Conservation (phyloP, 1,139 yeast species). For the Dujonia santamariae region DNA sequence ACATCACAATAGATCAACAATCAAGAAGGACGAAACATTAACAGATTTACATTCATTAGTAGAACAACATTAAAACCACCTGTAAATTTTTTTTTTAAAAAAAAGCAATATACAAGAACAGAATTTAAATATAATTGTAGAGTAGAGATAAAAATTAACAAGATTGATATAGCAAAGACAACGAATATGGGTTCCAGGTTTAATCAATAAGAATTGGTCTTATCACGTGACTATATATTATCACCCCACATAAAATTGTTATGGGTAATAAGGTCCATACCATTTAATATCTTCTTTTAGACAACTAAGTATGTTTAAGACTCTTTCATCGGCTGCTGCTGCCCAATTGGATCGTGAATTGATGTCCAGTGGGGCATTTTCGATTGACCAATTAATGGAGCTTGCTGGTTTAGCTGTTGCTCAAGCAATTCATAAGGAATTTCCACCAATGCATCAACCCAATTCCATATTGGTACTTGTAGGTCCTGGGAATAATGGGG, state of each 20-base stretch:
- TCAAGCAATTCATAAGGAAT: slow-evolving; percentile 68
- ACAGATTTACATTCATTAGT: slow-evolving; percentile 52
- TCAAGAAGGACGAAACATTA: slow-evolving; percentile 51
- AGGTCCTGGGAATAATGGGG: slow-evolving; percentile 97
- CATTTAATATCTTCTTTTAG: too few species aligned
- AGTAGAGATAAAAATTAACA: too few species aligned
- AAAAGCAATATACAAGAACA: too few species aligned
- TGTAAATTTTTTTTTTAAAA: too few species aligned
- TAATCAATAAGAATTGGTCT: too few species aligned
- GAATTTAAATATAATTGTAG: too few species aligned
- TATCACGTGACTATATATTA: too few species aligned
- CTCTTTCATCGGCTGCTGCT: slow-evolving; percentile 66
- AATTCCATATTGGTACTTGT: slow-evolving; percentile 61
- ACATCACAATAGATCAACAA: slow-evolving; percentile 6
- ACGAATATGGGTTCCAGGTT: too few species aligned
- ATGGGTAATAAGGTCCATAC: too few species aligned
- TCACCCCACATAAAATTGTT: too few species aligned
- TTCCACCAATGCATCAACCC: slow-evolving; percentile 48
- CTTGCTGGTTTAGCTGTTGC: slow-evolving; percentile 95
- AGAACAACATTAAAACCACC: slow-evolving; percentile 2
- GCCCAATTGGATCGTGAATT: slow-evolving; percentile 78
- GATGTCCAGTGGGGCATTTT: slow-evolving; percentile 82
- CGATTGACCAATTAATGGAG: slow-evolving; percentile 94
- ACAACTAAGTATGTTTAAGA: slow-evolving; percentile 21
- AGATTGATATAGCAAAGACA: too few species aligned